A percentile compares a stretch with the other conserved stretches of the same genome.
phyloP scores from a whole-genome alignment of 345 rosid genomes.

The Lumnitzera racemosa region DNA sequence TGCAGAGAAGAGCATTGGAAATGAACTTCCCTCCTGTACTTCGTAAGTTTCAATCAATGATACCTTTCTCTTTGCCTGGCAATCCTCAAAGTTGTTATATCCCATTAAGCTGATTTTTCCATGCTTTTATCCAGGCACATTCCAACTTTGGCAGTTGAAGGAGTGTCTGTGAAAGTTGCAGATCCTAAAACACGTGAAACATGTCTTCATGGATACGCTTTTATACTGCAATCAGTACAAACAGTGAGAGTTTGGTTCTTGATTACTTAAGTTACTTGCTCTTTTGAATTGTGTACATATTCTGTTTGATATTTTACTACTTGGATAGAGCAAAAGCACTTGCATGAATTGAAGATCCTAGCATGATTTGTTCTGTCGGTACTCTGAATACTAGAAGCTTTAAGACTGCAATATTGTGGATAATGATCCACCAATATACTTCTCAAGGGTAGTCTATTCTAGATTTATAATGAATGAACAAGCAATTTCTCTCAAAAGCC shows the following conservation, averaged over 20 bases:
- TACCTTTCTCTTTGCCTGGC: neutral
- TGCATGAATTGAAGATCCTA: no score
- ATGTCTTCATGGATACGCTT: conserved; percentile 62
- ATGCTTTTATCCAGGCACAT: conserved; percentile 31
- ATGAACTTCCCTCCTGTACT: conserved; percentile 59
- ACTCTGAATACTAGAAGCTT: no score
- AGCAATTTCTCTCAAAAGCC: no score
- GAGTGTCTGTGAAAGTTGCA: conserved; percentile 47
- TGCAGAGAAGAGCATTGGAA: conserved; percentile 53
- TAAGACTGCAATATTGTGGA: no score
- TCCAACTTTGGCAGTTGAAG: conserved; percentile 57
- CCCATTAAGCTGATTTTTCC: neutral
- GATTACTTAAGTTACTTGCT: neutral
- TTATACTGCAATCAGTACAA: conserved; percentile 49
- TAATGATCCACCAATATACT: no score
- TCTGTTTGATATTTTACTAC: no score
- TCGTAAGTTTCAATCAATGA: conserved; percentile 41
- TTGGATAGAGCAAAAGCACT: no score
- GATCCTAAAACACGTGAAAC: conserved; percentile 54
- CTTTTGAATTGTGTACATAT: no score
- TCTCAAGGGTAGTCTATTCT: no score
- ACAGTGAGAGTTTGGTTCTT: conserved; percentile 31
- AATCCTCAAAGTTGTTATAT: neutral
- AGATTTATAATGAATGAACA: no score
- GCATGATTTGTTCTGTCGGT: no score